Conservation (phyloP, 1,139 yeast species). For the Yamadazyma sp. region DNA sequence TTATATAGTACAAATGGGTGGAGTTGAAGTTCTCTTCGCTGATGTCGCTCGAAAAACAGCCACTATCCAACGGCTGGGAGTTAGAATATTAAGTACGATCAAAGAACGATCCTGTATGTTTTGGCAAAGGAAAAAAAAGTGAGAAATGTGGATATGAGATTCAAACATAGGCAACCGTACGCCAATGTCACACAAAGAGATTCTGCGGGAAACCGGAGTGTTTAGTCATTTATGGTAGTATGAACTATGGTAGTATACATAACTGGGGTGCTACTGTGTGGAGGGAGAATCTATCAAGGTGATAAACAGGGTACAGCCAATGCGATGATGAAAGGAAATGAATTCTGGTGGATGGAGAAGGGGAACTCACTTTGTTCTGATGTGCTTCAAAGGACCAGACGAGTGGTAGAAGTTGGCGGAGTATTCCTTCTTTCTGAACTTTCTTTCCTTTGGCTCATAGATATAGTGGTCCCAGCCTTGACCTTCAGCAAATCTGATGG, state of each 20-base stretch:
- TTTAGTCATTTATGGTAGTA: not conserved
- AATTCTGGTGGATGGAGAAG: not conserved
- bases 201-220: too few species aligned
- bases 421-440: conserved; percentile 74
- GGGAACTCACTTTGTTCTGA: conserved; percentile 67
- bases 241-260: conserved; percentile 5
- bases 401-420: conserved; percentile 71
- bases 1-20: too few species aligned
- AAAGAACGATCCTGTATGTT: too few species aligned
- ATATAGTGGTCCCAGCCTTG: conserved; percentile 87
- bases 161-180: too few species aligned
- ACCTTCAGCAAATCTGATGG: conserved; percentile 75
- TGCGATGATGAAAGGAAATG: conserved; percentile 1
- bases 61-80: too few species aligned
- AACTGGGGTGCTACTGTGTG: conserved; percentile 1
- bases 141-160: not conserved
- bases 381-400: conserved; percentile 72
- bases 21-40: too few species aligned
- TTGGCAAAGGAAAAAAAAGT: not conserved
- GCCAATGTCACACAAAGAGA: too few species aligned
- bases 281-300: not conserved
- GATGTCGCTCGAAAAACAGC: not conserved
- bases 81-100: too few species aligned
- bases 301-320: not conserved
- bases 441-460: conserved; percentile 77